Evolutionary conservation across 1,139 yeast species (phyloP).

Genomic region (Citeromyces hawaiiensis): DNA sequence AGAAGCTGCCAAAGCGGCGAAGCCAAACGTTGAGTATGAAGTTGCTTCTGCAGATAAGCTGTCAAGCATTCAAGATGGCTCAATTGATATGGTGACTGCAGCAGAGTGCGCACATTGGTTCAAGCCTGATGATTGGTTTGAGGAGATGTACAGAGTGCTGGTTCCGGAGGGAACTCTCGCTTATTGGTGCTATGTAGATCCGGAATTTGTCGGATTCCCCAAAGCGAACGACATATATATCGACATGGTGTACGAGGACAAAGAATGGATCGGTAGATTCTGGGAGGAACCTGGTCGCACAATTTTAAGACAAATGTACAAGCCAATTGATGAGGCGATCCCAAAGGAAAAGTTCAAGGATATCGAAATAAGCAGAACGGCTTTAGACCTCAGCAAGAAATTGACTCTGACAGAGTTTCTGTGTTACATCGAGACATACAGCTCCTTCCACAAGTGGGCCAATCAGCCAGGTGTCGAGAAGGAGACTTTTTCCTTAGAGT

Average conservation of each 20-base stretch:
- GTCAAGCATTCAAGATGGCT: slow-evolving; percentile 10
- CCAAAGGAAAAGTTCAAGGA: slow-evolving; percentile 10
- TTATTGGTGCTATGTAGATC: slow-evolving; percentile 73
- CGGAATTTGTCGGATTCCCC: slow-evolving; percentile 30
- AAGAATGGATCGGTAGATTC: slow-evolving; percentile 45
- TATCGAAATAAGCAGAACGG: slow-evolving; percentile 13
- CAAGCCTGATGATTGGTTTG: slow-evolving; percentile 36
- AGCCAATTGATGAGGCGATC: slow-evolving; percentile 17
- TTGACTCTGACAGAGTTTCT: slow-evolving; percentile 30
- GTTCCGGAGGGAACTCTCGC: slow-evolving; percentile 54
- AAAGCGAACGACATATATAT: slow-evolving; percentile 22
- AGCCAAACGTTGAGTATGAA: slow-evolving; percentile 10
- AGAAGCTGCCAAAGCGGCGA: slow-evolving; percentile 20
- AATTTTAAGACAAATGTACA: slow-evolving; percentile 30
- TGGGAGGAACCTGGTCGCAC: slow-evolving; percentile 70
- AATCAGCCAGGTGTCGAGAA: slow-evolving; percentile 14
- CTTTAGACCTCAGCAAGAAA: slow-evolving; percentile 25
- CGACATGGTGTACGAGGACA: slow-evolving; percentile 22
- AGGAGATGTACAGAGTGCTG: slow-evolving; percentile 33
- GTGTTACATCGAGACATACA: slow-evolving; percentile 48
- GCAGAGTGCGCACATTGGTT: slow-evolving; percentile 83
- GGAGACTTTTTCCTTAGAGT: slow-evolving; percentile 13
- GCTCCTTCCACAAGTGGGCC: slow-evolving; percentile 58
- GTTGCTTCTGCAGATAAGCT: slow-evolving; percentile 20
- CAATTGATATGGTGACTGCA: slow-evolving; percentile 51